Conservation (phyloP, 192 early-diverging fungal species). For the Podochytrium sp. region DNA sequence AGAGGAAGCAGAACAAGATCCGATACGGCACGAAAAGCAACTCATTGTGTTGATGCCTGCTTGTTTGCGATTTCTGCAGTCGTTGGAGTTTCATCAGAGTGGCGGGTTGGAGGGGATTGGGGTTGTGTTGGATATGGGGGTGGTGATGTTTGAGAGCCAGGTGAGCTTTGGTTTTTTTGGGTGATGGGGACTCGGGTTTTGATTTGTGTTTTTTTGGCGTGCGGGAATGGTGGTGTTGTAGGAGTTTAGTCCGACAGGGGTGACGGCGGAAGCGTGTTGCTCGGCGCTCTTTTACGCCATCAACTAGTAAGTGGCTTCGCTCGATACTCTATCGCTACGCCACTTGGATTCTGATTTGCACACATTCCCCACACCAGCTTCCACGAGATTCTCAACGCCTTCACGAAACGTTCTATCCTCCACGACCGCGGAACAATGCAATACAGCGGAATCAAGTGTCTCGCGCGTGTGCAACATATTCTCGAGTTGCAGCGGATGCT, state of each 20-base stretch:
- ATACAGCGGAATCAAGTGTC: slow-evolving; percentile 1
- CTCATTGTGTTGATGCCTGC: slow-evolving; percentile 19
- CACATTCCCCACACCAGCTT: slow-evolving; percentile 1
- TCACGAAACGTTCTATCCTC: slow-evolving; percentile 8
- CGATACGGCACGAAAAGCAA: slow-evolving; percentile 15
- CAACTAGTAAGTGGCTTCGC: slow-evolving; percentile 10
- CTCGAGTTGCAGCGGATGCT: not conserved
- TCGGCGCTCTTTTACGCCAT: slow-evolving; percentile 24
- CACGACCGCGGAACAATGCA: not conserved
- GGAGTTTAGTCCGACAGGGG: not conserved
- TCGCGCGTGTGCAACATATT: not conserved
- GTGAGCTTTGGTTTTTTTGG: not conserved
- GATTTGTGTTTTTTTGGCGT: not conserved
- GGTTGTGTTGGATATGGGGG: slow-evolving; percentile 12
- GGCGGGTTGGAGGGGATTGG: slow-evolving; percentile 12
- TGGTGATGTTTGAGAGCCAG: slow-evolving; percentile 18
- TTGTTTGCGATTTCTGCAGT: slow-evolving; percentile 24
- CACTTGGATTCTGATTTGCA: no score
- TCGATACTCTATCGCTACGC: no score
- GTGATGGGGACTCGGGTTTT: not conserved
- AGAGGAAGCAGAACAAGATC: no score
- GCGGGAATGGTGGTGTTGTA: not conserved
- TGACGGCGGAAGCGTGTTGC: slow-evolving; percentile 13
- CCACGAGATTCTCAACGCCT: slow-evolving; percentile 18
- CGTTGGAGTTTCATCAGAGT: not conserved